Base-by-base conservation (phyloP, 2,329 filamentous ascomycete genomes). In the Pseudonectria buxi region DNA sequence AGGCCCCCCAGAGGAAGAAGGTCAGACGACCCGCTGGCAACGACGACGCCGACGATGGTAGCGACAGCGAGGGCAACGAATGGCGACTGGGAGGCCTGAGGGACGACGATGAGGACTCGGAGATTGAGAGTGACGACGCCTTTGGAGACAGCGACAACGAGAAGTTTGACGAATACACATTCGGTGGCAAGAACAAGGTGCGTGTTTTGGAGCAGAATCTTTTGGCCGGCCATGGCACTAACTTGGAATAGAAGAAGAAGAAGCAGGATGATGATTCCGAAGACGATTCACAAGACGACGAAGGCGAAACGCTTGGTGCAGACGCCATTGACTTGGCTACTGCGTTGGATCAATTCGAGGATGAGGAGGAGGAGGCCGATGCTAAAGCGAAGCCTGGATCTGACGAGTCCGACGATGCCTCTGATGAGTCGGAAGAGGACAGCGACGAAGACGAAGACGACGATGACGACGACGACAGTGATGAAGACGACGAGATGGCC, bases 131-230 rank as follows among this genome's bases (percentile, higher is more conserved):
- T 49, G 76, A 81, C 55, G 86, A 94, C 52, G 89, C 90, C 3
- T 87, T 95, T 68, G 86, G 87, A 4, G 81, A 86, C 46, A 92
- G 86, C 51, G 89, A 95, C 53, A 81, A 92, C 53, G 89, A 94
- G 56, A 75, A 73, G 44, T 94, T 94, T 46, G 78, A 87, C 45
- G 85, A 79, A 10, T 94, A 82, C 51, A 53, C 68, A 0, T 78
- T 79, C 41, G 52, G 71, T 2, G 72, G 71, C 10, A 55, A 58
- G 28, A 39, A 36, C 32, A 55, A 58, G 40, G 51, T 61, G 34
- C 29, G 46, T 33, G 12, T 14, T 27, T 22, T 6, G 9, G 10
- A 12, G 24, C 32, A 36, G 14, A 11, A 25, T 4, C 25, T 11
- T 22, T 13, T 13, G 10, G 6, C 24, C 10, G 25, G 24, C 13